These are phyloP conservation scores for Phytophthora gonapodyides DNA, from an alignment of 352 stramenopile genomes.

Conservation along the genomic window DNA sequence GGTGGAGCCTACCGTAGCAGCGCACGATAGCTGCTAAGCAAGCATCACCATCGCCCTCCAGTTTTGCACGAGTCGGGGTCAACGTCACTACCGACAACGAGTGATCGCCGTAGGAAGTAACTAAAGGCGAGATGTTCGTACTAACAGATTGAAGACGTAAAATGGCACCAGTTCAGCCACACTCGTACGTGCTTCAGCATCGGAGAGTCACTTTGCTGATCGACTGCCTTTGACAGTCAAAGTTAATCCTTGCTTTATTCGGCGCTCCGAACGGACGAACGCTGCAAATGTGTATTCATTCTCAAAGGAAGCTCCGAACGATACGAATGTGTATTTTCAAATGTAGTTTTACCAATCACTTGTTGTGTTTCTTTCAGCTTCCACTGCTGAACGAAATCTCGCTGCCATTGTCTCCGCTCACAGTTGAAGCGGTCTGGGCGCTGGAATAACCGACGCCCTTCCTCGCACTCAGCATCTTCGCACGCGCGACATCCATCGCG, in stretches of 20 bases:
- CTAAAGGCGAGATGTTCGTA: neutral
- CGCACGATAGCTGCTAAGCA: slow-evolving; percentile 23
- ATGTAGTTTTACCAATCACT: no score
- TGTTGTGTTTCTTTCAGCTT: neutral
- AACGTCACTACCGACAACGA: neutral
- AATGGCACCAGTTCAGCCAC: no score
- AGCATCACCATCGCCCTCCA: neutral
- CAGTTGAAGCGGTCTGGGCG: slow-evolving; percentile 11
- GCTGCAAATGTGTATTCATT: no score
- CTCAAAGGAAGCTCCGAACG: no score
- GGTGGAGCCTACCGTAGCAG: slow-evolving; percentile 5
- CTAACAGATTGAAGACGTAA: neutral
- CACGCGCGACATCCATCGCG: slow-evolving; percentile 12
- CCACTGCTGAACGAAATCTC: slow-evolving; percentile 14
- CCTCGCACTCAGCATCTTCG: neutral
- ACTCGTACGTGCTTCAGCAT: no score
- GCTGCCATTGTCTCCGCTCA: slow-evolving; percentile 13
- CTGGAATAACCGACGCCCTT: slow-evolving; percentile 15
- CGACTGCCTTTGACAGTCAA: no score
- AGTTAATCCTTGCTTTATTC: no score
- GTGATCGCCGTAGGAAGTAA: neutral
- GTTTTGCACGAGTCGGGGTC: neutral
- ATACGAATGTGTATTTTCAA: no score
- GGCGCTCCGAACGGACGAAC: no score
- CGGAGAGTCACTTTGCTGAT: no score